A percentile compares a stretch with the other conserved stretches of the same genome.
Conservation (phyloP, 106 monocot genomes). For the Dendrobium nobile region DNA sequence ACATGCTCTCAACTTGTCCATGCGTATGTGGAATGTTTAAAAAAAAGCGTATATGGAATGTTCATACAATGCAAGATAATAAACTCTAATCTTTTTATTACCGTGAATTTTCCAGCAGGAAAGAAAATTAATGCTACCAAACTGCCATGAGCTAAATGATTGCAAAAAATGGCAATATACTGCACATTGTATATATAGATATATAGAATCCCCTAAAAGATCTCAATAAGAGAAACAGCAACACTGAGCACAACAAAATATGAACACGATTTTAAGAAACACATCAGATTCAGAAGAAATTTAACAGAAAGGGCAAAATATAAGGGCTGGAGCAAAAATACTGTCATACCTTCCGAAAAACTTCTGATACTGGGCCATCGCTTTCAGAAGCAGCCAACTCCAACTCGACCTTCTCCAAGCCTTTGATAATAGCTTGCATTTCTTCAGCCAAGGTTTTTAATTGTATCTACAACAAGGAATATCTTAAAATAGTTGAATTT, state of each 20-base stretch:
- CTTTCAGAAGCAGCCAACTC: constrained; percentile 82
- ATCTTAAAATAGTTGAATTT: not conserved
- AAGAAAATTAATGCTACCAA: not conserved
- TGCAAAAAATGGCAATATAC: not conserved
- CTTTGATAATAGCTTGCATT: constrained; percentile 96
- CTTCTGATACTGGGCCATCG: constrained; percentile 91
- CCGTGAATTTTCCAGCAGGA: no score
- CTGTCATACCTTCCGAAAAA: constrained; percentile 73
- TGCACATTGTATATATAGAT: no score
- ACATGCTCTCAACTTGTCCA: no score
- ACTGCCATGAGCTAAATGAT: no score
- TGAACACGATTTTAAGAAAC: not conserved
- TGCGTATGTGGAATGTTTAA: no score
- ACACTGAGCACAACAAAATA: not conserved
- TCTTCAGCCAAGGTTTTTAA: constrained; percentile 92
- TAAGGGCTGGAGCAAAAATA: not conserved
- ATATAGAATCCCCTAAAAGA: not conserved
- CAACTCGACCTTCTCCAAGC: constrained; percentile 75
- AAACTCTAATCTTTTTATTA: no score
- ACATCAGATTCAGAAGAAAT: not conserved
- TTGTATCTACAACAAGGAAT: constrained; percentile 43
- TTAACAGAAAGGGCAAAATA: not conserved
- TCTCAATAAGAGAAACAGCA: not conserved
- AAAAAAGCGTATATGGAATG: no score
- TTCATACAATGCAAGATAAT: no score